Evolutionary conservation across 2,329 filamentous ascomycete genomes (phyloP).

Genomic region (Diaporthe aspalathi): DNA sequence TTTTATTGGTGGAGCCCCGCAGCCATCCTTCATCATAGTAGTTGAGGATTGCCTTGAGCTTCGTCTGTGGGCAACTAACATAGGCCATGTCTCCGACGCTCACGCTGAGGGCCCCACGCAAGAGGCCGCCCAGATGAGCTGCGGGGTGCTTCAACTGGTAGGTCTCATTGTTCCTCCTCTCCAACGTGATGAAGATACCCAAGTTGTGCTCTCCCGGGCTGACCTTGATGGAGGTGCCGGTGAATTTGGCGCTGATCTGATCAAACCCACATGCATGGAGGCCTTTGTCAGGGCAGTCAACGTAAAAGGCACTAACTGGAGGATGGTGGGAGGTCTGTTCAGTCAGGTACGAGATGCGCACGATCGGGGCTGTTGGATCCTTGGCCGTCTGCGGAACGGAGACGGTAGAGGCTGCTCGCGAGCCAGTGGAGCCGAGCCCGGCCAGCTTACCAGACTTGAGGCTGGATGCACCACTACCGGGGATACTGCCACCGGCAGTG

Average conservation of each 20-base stretch:
- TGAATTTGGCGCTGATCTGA: conserved; percentile 97
- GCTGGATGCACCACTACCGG: conserved; percentile 59
- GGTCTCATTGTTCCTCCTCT: conserved; percentile 84
- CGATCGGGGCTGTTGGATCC: conserved; percentile 59
- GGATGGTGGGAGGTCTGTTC: conserved; percentile 99
- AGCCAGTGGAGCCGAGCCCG: conserved; percentile 47
- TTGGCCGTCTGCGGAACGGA: conserved; percentile 62
- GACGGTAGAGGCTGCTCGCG: conserved; percentile 60
- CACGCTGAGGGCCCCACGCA: conserved; percentile 88
- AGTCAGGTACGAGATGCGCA: conserved; percentile 92
- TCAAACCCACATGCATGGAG: conserved; percentile 91
- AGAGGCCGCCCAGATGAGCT: conserved; percentile 89
- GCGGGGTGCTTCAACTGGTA: conserved; percentile 96
- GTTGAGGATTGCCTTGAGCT: conserved; percentile 89
- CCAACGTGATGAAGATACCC: conserved; percentile 92
- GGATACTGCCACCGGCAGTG: conserved; percentile 47
- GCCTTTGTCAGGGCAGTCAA: conserved; percentile 91
- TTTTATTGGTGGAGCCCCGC: conserved; percentile 88
- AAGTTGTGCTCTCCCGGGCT: conserved; percentile 92
- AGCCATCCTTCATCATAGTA: conserved; percentile 97
- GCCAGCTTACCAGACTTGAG: conserved; percentile 56
- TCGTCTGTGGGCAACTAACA: conserved; percentile 89
- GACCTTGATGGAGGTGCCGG: conserved; percentile 92
- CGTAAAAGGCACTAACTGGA: conserved; percentile 94
- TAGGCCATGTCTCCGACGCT: conserved; percentile 91